Evolutionary conservation across 495 filamentous ascomycete genomes (phyloP), one percentile per base, ranked within the genome.

Genomic region (Lasiosphaeris hirsuta): DNA sequence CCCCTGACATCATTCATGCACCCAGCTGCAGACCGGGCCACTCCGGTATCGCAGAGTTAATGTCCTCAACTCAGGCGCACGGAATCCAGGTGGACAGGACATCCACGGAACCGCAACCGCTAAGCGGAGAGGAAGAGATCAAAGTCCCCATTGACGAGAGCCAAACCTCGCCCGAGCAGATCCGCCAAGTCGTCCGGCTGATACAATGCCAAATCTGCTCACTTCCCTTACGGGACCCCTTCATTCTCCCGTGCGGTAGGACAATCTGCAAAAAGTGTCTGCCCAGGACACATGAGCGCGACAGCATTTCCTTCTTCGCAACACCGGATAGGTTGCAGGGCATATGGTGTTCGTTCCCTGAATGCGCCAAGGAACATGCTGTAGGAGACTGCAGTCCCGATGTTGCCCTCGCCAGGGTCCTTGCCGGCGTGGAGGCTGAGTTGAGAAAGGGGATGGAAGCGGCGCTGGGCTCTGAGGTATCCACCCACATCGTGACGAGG

Each of bases 201-300:
- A 43, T 50, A 37, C 57, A 60, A 39, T 60, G 57, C 17, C 57
- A 51, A 40, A 79, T 57, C 39, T 95, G 92, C 68, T 89, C 87
- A 10, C 74, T 72, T 11, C 89, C 87, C 2, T 74, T 93, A 3
- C 78, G 71, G 33, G 75, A 79, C 0, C 90, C 92, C 13, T 75
- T 90, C 41, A 89, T 88, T 4, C 74, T 96, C 15, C 92, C 92
- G 2, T 30, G 92, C 66, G 92, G 92, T 3, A 83, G 88, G 66
- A 82, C 86, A 7, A 61, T 96, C 6, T 97, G 92, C 72, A 83
- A 81, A 57, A 66, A 65, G 14, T 97, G 92, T 71, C 72, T 96
- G 1, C 92, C 92, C 7, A 68, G 79, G 34, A 63, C 82, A 5
- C 81, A 84, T 60, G 63, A 70, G 17, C 80, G 90, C 23, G 74